Base-by-base conservation (phyloP, 2,329 filamentous ascomycete genomes). In the Colletotrichum australisinense region DNA sequence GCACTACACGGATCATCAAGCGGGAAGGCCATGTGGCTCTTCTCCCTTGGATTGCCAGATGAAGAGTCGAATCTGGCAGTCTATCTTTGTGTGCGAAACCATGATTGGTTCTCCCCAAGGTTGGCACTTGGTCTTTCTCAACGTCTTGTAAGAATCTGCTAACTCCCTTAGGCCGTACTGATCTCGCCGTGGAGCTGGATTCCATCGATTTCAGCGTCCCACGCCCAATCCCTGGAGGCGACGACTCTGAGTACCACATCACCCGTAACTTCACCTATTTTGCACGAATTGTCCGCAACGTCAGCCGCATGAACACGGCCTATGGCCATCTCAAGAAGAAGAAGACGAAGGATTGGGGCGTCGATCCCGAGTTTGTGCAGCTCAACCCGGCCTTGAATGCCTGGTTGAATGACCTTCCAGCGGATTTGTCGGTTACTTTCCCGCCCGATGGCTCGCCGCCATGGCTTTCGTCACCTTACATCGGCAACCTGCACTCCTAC, bases 101-200 rank as follows among this genome's bases (percentile, higher is more conserved):
- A 97, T 98, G 94, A 92, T 98, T 77, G 96, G 96, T 69, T 95
- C 93, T 24, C 94, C 96, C 3, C 95, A 98, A 91, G 96, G 95
- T 95, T 85, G 74, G 81, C 76, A 26, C 38, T 24, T 19, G 7
- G 14, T 11, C 35, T 28, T 7, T 11, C n/a, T 58, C n/a, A 22
- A 22, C 24, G 6, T 57, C 38, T 1, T 60, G 32, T 28, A 9
- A 12, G 26, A 4, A 11, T 22, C 26, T 63, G 38, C 56, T 68
- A 30, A 72, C 46, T 52, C 2, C n/a, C 9, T 12, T 53, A 95
- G 93, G 94, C 12, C 94, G 94, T 35, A 92, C 91, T 60, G 95
- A 98, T 81, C 90, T 96, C 70, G 88, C 93, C 1, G 93, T 98
- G 8, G 89, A 93, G 58, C 86, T 92, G 30, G 92, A 95, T 22